Base-by-base conservation (phyloP, 2,329 filamentous ascomycete species). In the Trichoderma koningii region DNA sequence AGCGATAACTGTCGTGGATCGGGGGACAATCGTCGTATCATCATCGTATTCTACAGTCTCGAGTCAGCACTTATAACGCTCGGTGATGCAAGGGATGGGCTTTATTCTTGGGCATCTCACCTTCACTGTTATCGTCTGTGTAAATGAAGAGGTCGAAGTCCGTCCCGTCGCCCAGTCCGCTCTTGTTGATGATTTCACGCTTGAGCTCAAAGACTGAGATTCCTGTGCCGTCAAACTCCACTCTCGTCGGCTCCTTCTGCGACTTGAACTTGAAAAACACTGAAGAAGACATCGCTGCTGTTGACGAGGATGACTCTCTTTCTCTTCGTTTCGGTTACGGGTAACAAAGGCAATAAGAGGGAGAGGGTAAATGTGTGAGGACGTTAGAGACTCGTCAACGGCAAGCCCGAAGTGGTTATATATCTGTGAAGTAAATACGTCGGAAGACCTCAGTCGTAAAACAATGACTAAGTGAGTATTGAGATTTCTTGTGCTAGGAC, bases 241-340 rank as follows among this genome's bases (percentile, higher is more conserved):
- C 93, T 75, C 93, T 88, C 65, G 92, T 92, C 67, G 93, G 92
- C 76, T 98, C 95, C 82, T 93, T 97, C 76, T 96, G 93, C 72
- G 94, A 98, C 82, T 97, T 98, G 89, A 99, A 99, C 82, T 97
- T 97, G 91, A 97, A 99, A 81, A 97, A 98, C 75, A 99, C 95
- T 70, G 93, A 98, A 65, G 95, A 97, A 76, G 92, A 87, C 93
- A 97, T 97, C 74, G 52, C 74, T 87, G 81, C 76, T 87, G 81
- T 76, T 68, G 66, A 68, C 59, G 63, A 63, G 57, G 68, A 68
- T 19, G 50, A 19, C 65, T 67, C 41, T 68, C 69, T 71, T 23
- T 65, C 66, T 34, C 67, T 5, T 70, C 71, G 38, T 45, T 68
- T 71, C 71, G 38, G 64, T 66, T 63, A 66, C 64, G 48, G 55